Conservation (phyloP, 768 basidiomycete genomes). For the Royoungia palumana region DNA sequence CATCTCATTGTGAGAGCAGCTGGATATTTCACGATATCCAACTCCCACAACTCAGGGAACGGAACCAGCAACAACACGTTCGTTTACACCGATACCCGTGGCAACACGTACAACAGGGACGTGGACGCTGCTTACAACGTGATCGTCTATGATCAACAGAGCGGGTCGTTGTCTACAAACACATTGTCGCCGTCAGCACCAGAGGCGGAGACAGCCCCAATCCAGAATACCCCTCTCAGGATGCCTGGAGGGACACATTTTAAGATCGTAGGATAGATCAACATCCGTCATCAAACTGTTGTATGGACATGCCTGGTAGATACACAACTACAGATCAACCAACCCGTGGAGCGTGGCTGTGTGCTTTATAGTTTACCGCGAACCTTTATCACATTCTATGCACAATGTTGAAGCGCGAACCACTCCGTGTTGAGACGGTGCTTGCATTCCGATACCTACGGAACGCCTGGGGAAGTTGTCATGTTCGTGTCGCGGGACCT, state of each 20-base stretch:
- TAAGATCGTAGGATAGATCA: conserved; percentile 1
- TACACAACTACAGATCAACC: conserved; percentile 7
- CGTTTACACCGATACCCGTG: conserved; percentile 52
- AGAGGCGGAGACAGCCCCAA: background rate
- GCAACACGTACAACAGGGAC: conserved; percentile 59
- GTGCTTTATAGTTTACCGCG: conserved; percentile 5
- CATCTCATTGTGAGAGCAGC: conserved; percentile 29
- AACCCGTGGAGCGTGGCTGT: background rate
- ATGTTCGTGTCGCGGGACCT: background rate
- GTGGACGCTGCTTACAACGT: conserved; percentile 60
- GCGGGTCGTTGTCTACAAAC: conserved; percentile 44
- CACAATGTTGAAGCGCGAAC: conserved; percentile 42
- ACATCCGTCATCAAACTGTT: background rate
- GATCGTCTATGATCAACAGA: conserved; percentile 57
- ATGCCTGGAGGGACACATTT: conserved; percentile 34
- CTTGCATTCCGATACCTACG: conserved; percentile 9
- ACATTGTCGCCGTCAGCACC: conserved; percentile 5
- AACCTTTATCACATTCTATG: conserved; percentile 19
- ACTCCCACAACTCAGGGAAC: conserved; percentile 55
- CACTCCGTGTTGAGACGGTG: conserved; percentile 39
- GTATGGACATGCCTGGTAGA: conserved; percentile 7
- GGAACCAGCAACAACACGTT: conserved; percentile 71
- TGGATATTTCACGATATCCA: conserved; percentile 46
- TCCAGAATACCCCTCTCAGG: conserved; percentile 19
- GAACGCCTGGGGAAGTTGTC: conserved; percentile 23